phyloP scores from a whole-genome alignment of 495 filamentous ascomycete species.

The Penicillium salamii region DNA sequence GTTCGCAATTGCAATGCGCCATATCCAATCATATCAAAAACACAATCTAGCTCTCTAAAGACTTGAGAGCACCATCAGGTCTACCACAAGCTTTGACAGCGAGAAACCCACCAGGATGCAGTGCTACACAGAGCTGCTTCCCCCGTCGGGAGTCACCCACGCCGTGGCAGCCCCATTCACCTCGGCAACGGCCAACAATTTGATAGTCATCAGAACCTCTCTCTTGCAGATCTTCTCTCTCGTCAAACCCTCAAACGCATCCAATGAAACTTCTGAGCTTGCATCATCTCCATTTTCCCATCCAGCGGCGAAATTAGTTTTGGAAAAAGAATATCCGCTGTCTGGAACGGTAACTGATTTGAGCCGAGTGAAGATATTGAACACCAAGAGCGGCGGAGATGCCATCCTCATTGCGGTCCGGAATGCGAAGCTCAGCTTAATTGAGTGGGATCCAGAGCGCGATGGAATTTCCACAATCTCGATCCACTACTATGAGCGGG shows the following conservation, averaged over 20 bases:
- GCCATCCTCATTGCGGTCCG: conserved; percentile 79
- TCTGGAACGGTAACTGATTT: conserved; percentile 81
- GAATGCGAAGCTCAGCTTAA: conserved; percentile 87
- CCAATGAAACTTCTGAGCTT: conserved; percentile 49
- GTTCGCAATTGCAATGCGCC: conserved; percentile 11
- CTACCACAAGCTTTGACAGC: neutral
- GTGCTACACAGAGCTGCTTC: conserved; percentile 86
- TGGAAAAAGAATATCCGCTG: conserved; percentile 78
- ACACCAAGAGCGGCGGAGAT: conserved; percentile 75
- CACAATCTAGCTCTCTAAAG: conserved; percentile 16
- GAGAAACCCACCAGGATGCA: conserved; percentile 47
- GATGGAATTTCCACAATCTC: conserved; percentile 79
- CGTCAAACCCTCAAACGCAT: conserved; percentile 30
- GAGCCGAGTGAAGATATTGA: conserved; percentile 66
- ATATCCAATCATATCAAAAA: conserved; percentile 9
- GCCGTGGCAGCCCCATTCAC: conserved; percentile 77
- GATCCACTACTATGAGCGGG: conserved; percentile 96
- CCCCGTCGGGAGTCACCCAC: conserved; percentile 90
- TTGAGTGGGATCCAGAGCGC: conserved; percentile 88
- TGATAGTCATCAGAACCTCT: conserved; percentile 85
- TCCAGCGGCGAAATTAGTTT: conserved; percentile 68
- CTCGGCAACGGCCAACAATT: conserved; percentile 70
- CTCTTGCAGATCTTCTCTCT: conserved; percentile 82
- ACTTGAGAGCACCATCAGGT: conserved; percentile 2
- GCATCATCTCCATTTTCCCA: conserved; percentile 27